These are phyloP conservation scores for Grammothele lineata DNA, from an alignment of 768 basidiomycete species.

Conservation along the genomic window DNA sequence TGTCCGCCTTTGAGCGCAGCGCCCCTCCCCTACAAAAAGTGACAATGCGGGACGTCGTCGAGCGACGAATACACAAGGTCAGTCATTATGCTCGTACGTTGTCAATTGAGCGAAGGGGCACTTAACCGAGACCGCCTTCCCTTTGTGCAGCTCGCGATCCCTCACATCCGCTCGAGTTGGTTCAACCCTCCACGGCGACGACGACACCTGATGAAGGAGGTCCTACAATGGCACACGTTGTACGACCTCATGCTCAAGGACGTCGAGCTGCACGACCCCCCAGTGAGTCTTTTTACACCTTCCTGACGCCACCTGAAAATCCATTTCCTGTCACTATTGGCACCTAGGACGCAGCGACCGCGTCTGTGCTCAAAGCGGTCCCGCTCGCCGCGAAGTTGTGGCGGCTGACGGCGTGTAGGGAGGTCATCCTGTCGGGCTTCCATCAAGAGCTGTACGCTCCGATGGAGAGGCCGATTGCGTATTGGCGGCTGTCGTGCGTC, in stretches of 20 bases:
- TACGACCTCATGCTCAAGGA: constrained; percentile 43
- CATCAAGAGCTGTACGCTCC: constrained; percentile 69
- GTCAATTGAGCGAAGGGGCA: too few relatives aligned
- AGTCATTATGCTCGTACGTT: not conserved
- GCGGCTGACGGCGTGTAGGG: constrained; percentile 56
- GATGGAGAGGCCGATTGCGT: constrained; percentile 68
- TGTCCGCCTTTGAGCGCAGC: constrained; percentile 32
- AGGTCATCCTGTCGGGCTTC: constrained; percentile 71
- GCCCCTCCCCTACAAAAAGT: constrained; percentile 1
- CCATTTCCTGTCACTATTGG: too few relatives aligned
- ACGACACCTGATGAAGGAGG: constrained; percentile 56
- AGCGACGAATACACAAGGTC: constrained; percentile 37
- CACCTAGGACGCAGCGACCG: constrained; percentile 16
- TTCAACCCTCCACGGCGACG: constrained; percentile 65
- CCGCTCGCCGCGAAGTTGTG: constrained; percentile 50
- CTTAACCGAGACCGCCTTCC: too few relatives aligned
- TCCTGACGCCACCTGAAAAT: too few relatives aligned
- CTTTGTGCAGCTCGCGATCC: constrained; percentile 46
- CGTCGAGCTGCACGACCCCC: constrained; percentile 13
- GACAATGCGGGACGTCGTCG: constrained; percentile 32
- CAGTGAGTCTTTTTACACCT: constrained; percentile 12
- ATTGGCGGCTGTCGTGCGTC: constrained; percentile 65
- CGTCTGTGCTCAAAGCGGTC: constrained; percentile 22
- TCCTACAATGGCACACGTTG: constrained; percentile 62
- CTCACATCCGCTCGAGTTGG: constrained; percentile 59